These are phyloP conservation scores for Zymoseptoria tritici DNA, from an alignment of 2,329 filamentous ascomycete genomes.

Conservation along the genomic window DNA sequence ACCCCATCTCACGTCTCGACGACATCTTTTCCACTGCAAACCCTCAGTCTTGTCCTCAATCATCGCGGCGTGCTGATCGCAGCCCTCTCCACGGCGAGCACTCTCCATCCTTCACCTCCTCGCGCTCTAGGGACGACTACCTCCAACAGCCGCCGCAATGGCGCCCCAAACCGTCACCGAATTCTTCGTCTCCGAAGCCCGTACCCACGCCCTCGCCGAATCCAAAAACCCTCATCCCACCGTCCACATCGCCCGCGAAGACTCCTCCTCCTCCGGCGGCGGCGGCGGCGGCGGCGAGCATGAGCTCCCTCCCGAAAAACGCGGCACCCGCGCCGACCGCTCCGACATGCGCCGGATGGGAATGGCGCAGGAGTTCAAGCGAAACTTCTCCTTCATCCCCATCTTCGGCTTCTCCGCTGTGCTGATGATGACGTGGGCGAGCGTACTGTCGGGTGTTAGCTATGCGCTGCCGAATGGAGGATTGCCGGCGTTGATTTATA, in stretches of 20 bases:
- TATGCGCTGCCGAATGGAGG: constrained; percentile 23
- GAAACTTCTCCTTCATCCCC: constrained; percentile 19
- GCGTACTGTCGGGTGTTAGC: constrained; percentile 12
- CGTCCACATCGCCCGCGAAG: neutral
- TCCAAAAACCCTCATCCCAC: constrained; percentile 5
- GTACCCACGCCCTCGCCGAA: neutral
- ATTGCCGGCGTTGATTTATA: constrained; percentile 21
- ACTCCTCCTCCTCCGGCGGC: constrained; percentile 3
- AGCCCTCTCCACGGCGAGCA: too few species aligned
- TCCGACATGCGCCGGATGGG: constrained; percentile 18
- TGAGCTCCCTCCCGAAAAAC: constrained; percentile 17
- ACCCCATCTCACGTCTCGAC: neutral
- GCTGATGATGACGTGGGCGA: constrained; percentile 27
- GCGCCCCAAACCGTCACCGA: constrained; percentile 5
- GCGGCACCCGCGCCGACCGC: constrained; percentile 13
- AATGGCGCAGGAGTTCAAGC: constrained; percentile 14
- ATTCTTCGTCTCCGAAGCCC: constrained; percentile 5
- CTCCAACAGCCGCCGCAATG: constrained; percentile 6
- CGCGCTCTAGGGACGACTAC: too few species aligned
- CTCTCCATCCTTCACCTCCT: too few species aligned
- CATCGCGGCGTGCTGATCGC: too few species aligned
- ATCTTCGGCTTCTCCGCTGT: constrained; percentile 24
- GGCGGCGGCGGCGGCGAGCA: constrained; percentile 12
- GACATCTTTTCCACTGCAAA: too few species aligned
- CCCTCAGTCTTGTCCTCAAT: too few species aligned